These are phyloP conservation scores for Strobilomyces dryophilus DNA, from an alignment of 768 basidiomycete species.

Conservation along the genomic window DNA sequence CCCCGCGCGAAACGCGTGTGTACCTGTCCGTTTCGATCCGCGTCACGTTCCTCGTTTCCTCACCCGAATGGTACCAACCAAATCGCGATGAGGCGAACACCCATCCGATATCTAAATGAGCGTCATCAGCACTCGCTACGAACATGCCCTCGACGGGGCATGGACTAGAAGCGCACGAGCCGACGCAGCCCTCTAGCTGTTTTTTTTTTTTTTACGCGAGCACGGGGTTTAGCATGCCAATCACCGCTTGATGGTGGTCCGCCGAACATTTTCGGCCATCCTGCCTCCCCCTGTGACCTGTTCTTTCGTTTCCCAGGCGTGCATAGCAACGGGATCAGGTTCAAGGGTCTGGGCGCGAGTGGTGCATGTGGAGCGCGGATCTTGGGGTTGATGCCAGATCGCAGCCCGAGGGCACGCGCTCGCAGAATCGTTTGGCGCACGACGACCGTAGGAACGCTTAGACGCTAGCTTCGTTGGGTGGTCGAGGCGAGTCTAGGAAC, in stretches of 20 bases:
- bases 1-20: neutral
- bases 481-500: neutral
- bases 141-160: neutral
- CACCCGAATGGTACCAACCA: neutral
- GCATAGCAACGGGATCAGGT: conserved; percentile 2
- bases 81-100: neutral
- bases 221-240: neutral
- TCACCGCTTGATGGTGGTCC: neutral
- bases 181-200: neutral
- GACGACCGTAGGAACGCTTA: too few species aligned
- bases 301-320: neutral
- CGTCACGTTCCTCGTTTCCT: too few species aligned
- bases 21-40: neutral
- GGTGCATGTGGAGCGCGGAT: neutral
- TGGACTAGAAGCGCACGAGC: neutral
- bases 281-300: neutral
- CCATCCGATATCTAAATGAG: too few species aligned
- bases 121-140: neutral
- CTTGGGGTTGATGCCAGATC: neutral
- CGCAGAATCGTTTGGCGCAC: too few species aligned
- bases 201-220: too few species aligned
- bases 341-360: neutral
- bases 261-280: neutral
- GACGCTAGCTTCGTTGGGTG: neutral
- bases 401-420: neutral